Evolutionary conservation across 2,329 filamentous ascomycete species (phyloP).

Genomic region (Aspergillus texensis): DNA sequence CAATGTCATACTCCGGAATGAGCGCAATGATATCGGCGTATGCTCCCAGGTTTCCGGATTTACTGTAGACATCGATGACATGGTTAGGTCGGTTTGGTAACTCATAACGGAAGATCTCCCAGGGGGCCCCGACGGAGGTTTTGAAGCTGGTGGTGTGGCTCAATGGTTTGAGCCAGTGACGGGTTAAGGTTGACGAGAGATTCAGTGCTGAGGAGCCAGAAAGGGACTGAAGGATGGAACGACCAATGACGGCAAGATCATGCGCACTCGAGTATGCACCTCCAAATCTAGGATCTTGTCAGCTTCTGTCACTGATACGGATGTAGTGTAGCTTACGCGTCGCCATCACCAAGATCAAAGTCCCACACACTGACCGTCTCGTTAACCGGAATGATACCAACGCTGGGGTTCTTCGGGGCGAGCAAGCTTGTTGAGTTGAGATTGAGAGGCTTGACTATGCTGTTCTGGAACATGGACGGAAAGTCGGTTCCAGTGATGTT

Average conservation of each 20-base stretch:
- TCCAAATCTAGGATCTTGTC: constrained; percentile 24
- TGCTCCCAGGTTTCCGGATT: background rate
- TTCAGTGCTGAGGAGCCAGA: constrained; percentile 15
- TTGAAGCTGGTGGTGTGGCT: constrained; percentile 41
- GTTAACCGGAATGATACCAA: constrained; percentile 42
- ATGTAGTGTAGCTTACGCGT: constrained; percentile 37
- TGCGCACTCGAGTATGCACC: constrained; percentile 49
- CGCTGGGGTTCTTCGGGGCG: constrained; percentile 12
- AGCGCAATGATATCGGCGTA: background rate
- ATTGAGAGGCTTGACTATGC: constrained; percentile 42
- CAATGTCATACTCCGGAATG: background rate
- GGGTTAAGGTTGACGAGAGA: constrained; percentile 31
- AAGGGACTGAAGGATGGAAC: constrained; percentile 47
- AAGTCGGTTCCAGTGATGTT: constrained; percentile 3
- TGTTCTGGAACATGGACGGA: constrained; percentile 35
- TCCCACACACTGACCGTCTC: constrained; percentile 34
- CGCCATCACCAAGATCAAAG: constrained; percentile 43
- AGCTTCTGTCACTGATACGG: background rate
- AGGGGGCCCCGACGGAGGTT: constrained; percentile 47
- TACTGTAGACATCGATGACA: constrained; percentile 22
- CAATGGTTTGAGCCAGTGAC: constrained; percentile 51
- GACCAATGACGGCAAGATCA: constrained; percentile 49
- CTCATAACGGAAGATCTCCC: constrained; percentile 41
- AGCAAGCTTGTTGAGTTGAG: constrained; percentile 39
- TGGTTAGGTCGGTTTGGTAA: constrained; percentile 2